Evolutionary conservation across 1,284 basidiomycete genomes (phyloP), one percentile per base, ranked within the genome.

Genomic region (Trichosporon asahii): DNA sequence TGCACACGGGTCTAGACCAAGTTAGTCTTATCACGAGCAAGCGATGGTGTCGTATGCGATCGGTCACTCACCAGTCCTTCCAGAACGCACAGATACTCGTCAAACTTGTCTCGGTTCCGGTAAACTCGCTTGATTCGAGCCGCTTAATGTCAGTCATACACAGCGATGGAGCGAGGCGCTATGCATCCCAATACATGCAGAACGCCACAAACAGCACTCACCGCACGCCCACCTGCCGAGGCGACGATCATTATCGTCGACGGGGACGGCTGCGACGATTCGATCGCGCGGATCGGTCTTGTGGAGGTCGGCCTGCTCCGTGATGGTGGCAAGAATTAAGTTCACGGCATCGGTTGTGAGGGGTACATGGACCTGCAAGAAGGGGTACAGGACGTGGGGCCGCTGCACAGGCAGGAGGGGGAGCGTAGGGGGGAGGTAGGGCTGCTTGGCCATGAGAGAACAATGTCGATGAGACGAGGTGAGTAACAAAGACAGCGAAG

Each of bases 151-250:
- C 31, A 64, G 49, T 18, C 21, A 6, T 53, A 3, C 3, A 14
- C 9, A 9, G 21, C 15, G n/a, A 21, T 53, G 49, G 15, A 53
- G 21, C 6, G 2, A 53, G 49, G 49, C 49, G 49, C 21, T 23
- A 57, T 21, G 37, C 33, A 44, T 49, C 18, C 12, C 29, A 14
- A n/a, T 12, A 21, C 14, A 7, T 15, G 40, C 49, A 53, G n/a
- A 11, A 31, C 12, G 65, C 49, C 25, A 23, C 31, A n/a, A 15
- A 21, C 9, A 9, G n/a, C 3, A 77, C 79, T 69, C 68, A 80
- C 80, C 80, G 66, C 75, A 77, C 3, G 77, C 81, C 81, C 81
- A 82, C 49, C 81, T 70, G 18, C 79, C 78, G 4, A 81, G 74
- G 37, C 81, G 76, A 25, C 79, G 70, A 69, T 82, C 80, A 65